Evolutionary conservation across 169 alveolate genomes (phyloP).

Genomic region (Eimeria maxima): DNA sequence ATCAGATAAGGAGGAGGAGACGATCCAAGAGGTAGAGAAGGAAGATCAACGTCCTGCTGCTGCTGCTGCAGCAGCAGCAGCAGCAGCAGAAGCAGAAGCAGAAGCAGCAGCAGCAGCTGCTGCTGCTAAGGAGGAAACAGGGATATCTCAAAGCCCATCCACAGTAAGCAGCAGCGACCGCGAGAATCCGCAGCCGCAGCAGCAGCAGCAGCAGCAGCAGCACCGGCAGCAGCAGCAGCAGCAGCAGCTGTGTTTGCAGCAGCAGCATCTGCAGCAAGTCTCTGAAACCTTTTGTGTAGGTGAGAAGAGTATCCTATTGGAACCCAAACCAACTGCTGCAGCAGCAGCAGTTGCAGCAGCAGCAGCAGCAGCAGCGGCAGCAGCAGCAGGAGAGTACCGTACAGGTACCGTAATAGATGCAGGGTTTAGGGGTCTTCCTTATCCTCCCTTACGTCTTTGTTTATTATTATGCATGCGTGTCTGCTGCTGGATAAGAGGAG

Average conservation of each 20-base stretch:
- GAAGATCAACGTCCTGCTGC: neutral
- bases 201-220: slow-evolving; percentile 47
- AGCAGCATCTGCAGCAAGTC: neutral
- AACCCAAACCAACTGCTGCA: neutral
- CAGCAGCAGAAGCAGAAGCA: neutral
- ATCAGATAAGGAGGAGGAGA: neutral
- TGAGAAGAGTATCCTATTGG: neutral
- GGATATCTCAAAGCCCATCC: slow-evolving; percentile 8
- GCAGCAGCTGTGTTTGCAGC: neutral
- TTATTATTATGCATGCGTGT: slow-evolving; percentile 51
- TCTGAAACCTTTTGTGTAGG: too few relatives aligned
- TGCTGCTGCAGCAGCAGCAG: slow-evolving; percentile 1
- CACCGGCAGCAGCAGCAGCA: neutral
- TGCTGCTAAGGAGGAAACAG: neutral
- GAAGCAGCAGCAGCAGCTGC: neutral
- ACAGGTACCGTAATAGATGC: slow-evolving; percentile 64
- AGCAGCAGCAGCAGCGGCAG: slow-evolving; percentile 42
- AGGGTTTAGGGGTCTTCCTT: slow-evolving; percentile 69
- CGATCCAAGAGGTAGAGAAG: neutral
- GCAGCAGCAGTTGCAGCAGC: slow-evolving; percentile 7
- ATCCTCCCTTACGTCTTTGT: slow-evolving; percentile 70
- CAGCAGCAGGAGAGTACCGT: slow-evolving; percentile 30
- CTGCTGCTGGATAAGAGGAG: slow-evolving; percentile 66
- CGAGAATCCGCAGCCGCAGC: slow-evolving; percentile 35
- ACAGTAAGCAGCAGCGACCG: slow-evolving; percentile 45